These are phyloP conservation scores for Verticillium dahliae DNA, from an alignment of 2,329 filamentous ascomycete genomes.

Conservation along the genomic window DNA sequence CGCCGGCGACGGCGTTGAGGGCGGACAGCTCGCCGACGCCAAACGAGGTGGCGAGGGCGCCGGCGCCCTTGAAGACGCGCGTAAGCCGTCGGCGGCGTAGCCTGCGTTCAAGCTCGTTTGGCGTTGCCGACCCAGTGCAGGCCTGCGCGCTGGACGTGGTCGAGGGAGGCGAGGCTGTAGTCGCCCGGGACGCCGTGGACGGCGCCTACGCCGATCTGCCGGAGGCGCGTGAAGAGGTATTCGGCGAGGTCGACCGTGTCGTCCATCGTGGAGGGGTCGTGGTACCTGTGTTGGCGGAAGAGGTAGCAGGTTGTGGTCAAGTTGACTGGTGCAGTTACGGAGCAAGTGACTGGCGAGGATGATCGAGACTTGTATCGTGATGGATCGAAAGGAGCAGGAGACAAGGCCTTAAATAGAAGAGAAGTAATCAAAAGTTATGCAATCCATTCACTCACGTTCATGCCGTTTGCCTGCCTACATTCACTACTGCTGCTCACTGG, in stretches of 20 bases:
- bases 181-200: constrained; percentile 45
- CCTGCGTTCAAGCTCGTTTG: constrained; percentile 55
- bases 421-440: too few relatives aligned
- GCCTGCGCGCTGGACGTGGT: constrained; percentile 27
- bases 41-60: constrained; percentile 49
- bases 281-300: too few relatives aligned
- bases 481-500: too few relatives aligned
- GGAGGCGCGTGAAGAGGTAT: constrained; percentile 54
- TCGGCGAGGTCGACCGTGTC: constrained; percentile 40
- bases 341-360: too few relatives aligned
- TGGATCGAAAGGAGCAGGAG: too few relatives aligned
- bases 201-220: constrained; percentile 51
- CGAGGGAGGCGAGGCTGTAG: constrained; percentile 29
- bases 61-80: constrained; percentile 45
- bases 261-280: neutral
- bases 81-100: constrained; percentile 55
- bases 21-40: constrained; percentile 53
- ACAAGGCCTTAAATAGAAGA: too few relatives aligned
- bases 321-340: too few relatives aligned
- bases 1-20: constrained; percentile 52
- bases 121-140: constrained; percentile 43
- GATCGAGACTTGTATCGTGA: too few relatives aligned
- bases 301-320: too few relatives aligned
- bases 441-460: too few relatives aligned
- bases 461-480: too few relatives aligned